Base-by-base conservation (phyloP, 371 early-diverging fungal species). In the Batkoa obscura region DNA sequence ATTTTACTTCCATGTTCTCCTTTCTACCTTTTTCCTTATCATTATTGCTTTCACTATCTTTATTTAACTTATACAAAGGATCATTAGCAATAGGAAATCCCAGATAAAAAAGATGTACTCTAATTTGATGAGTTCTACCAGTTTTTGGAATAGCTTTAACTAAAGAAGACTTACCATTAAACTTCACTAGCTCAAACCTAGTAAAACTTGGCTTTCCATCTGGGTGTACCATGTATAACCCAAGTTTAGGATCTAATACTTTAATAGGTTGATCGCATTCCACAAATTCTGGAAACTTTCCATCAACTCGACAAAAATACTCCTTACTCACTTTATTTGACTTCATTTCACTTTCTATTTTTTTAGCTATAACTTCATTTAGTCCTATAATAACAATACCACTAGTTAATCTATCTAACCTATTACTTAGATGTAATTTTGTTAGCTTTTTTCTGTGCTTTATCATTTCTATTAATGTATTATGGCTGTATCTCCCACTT, bases 41-140 rank as follows among this genome's bases (percentile, higher is more conserved):
- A 8, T 6, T n/a, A 35, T 12, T 6, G 23, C 17, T 34, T 12
- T 47, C 45, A 31, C 15, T 36, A 49, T 47, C 34, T 31, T 47
- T 31, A 31, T 32, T 10, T 43, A 30, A n/a, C 23, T 54, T 54
- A 65, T 96, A 97, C 2, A 93, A 65, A 2, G 93, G 90, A 66
- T 99, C 99, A 66, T 98, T 95, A 38, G 85, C 88, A 56, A 99
- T 98, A 0, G 99, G 98, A 63, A 77, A 79, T 3, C 99, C 99
- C 1, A 99, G 75, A 63, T 78, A 85, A 63, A 90, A 87, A 45
- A 99, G 69, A 68, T 99, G 99, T 13, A 98, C 96, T 47, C 99
- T 84, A 57, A 99, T 98, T 69, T 99, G 99, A 65, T 99, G 99
- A 0, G 99, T 96, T 45, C 99, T 74, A 2, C 99, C 99, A 0